phyloP scores from a whole-genome alignment of 495 filamentous ascomycete species.

The Lasiosphaeria ovina region DNA sequence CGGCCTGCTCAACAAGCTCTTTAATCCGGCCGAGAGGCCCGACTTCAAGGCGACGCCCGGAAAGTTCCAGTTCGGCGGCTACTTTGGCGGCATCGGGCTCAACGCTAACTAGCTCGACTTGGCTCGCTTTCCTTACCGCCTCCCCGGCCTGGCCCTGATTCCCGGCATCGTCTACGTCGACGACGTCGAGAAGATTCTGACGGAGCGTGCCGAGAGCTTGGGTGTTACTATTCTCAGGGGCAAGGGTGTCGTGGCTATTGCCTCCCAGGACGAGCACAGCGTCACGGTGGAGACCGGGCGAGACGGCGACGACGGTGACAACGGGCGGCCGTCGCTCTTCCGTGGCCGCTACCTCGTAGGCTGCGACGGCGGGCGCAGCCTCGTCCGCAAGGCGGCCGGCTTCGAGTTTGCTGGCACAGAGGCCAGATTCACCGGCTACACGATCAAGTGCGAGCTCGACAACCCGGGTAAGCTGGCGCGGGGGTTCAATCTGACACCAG shows the following conservation, averaged over 20 bases:
- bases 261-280: slow-evolving; percentile 12
- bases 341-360: slow-evolving; percentile 31
- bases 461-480: slow-evolving; percentile 21
- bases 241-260: slow-evolving; percentile 15
- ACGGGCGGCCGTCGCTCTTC: too few species aligned
- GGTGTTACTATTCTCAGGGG: slow-evolving; percentile 32
- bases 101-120: slow-evolving; percentile 29
- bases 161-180: slow-evolving; percentile 14
- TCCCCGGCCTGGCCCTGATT: slow-evolving; percentile 21
- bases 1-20: slow-evolving; percentile 28
- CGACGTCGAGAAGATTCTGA: slow-evolving; percentile 21
- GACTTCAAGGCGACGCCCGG: neutral
- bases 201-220: slow-evolving; percentile 24
- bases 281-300: slow-evolving; percentile 18
- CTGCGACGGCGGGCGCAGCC: slow-evolving; percentile 35
- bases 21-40: slow-evolving; percentile 3
- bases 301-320: neutral
- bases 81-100: slow-evolving; percentile 33
- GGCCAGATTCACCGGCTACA: slow-evolving; percentile 23
- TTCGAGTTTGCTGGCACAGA: slow-evolving; percentile 29
- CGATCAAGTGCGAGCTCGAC: slow-evolving; percentile 24
- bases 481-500: slow-evolving; percentile 23
- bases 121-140: slow-evolving; percentile 26
- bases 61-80: slow-evolving; percentile 25
- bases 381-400: slow-evolving; percentile 27